Percentiles rank a stretch among this genome's conserved stretches.
Conservation (phyloP, 2,329 filamentous ascomycete species). For the Fusarium chuoi region DNA sequence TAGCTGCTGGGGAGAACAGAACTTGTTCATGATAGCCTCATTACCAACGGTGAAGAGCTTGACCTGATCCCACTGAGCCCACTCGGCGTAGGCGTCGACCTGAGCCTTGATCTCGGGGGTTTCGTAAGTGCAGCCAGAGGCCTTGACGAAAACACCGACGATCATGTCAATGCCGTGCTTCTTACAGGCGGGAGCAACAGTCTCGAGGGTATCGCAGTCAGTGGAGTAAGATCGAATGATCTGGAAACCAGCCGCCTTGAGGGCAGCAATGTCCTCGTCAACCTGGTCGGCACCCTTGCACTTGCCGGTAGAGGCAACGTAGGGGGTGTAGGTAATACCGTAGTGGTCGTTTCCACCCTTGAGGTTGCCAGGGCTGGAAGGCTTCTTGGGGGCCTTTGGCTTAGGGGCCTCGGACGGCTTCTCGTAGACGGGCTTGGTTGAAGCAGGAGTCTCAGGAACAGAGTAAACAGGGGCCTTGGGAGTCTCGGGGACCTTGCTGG, state of each 20-base stretch:
- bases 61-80: constrained; percentile 79
- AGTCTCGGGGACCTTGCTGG: constrained; percentile 18
- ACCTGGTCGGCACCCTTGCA: constrained; percentile 75
- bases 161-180: constrained; percentile 80
- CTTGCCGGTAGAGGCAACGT: constrained; percentile 62
- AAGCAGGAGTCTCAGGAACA: constrained; percentile 12
- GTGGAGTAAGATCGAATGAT: constrained; percentile 88
- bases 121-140: constrained; percentile 66
- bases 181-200: constrained; percentile 76
- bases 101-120: constrained; percentile 75
- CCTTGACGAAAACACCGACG: constrained; percentile 86
- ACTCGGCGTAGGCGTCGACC: constrained; percentile 76
- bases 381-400: constrained; percentile 32
- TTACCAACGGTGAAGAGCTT: constrained; percentile 89
- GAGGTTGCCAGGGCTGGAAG: constrained; percentile 46
- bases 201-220: constrained; percentile 84
- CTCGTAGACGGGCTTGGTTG: constrained; percentile 20
- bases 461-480: constrained; percentile 17
- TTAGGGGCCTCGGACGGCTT: constrained; percentile 41
- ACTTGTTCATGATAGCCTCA: constrained; percentile 84
- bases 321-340: constrained; percentile 86
- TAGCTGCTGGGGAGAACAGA: constrained; percentile 72
- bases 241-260: constrained; percentile 74
- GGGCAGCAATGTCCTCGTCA: constrained; percentile 66
- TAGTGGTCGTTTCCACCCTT: constrained; percentile 65